These are phyloP conservation scores for Arthrobotrys entomopaga DNA, from an alignment of 2,329 filamentous ascomycete species.

Conservation along the genomic window DNA sequence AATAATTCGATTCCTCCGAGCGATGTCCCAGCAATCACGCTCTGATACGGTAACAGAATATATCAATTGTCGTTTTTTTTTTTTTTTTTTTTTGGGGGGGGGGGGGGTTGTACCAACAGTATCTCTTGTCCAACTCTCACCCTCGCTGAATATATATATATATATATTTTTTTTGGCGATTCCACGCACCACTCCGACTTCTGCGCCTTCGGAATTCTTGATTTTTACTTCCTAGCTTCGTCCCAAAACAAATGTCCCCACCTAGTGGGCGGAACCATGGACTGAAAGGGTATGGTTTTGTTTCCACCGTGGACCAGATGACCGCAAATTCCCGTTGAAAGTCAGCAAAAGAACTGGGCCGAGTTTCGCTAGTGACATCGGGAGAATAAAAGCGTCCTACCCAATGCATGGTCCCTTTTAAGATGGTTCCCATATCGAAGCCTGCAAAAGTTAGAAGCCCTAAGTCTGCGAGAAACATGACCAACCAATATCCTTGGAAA, in stretches of 20 bases:
- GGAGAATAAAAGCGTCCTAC: conserved; percentile 11
- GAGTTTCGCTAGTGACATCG: conserved; percentile 6
- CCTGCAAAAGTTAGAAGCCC: conserved; percentile 13
- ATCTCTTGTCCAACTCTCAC: too few relatives aligned
- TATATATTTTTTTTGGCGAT: conserved; percentile 1
- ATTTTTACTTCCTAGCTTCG: conserved; percentile 20
- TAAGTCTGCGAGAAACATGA: conserved; percentile 30
- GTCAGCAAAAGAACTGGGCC: conserved; percentile 12
- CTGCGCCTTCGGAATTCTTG: conserved; percentile 8
- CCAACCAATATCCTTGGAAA: conserved; percentile 47
- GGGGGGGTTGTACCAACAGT: too few relatives aligned
- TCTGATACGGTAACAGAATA: too few relatives aligned
- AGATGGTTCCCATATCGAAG: conserved; percentile 21
- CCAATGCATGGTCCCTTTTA: conserved; percentile 15
- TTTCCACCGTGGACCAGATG: conserved; percentile 46
- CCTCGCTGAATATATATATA: too few relatives aligned
- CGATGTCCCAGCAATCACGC: too few relatives aligned
- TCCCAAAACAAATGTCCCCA: conserved; percentile 39
- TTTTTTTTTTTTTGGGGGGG: neutral
- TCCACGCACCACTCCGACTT: conserved; percentile 4
- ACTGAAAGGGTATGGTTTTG: conserved; percentile 51
- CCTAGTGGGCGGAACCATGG: conserved; percentile 28
- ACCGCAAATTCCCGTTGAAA: conserved; percentile 45
- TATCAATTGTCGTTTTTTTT: neutral
- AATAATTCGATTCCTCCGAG: too few relatives aligned